Base-by-base conservation (phyloP, 768 basidiomycete genomes). In the Kwoniella heveanensis region DNA sequence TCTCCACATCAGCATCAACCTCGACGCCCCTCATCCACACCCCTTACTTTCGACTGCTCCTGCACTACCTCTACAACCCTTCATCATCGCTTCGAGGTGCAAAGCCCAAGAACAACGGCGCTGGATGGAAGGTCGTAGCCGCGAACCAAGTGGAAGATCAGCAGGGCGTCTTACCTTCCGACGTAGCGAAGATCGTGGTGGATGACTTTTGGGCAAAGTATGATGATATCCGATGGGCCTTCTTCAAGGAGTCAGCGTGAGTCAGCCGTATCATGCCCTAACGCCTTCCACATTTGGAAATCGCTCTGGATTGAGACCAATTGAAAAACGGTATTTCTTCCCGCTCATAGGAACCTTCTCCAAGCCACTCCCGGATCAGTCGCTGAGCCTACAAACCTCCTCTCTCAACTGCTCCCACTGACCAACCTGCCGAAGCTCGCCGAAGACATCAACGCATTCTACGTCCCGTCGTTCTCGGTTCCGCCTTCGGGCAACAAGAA, bases 161-260 rank as follows among this genome's bases (percentile, higher is more conserved):
- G n/a, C 50, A 61, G 21, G 67, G 72, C 36, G 60, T 75, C 51
- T 46, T 77, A 49, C 70, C 80, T 9, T 48, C 54, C 52, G 71
- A 82, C 57, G 65, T 80, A 37, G 58, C 71, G 39, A 66, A 77
- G 60, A 51, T 74, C 6, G 62, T 72, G 1, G 58, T 59, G 1
- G 72, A 75, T 44, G 72, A 76, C 32, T 77, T 73, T 55, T 72
- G 77, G 67, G 76, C 77, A 25, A 77, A 77, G 36, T 74, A 79
- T 54, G 78, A 79, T 64, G 78, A 79, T 68, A 57, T 79, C 1
- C 64, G 78, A 25, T 77, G 77, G 74, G 69, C 71, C 4, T 78
- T 79, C 67, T 79, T 79, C 76, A 65, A 70, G 24, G 77, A 78
- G 57, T 57, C 73, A 15, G 53, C 62, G 78, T 79, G 58, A 76